Base-by-base conservation (phyloP, 768 basidiomycete genomes). In the Pisolithus albus region DNA sequence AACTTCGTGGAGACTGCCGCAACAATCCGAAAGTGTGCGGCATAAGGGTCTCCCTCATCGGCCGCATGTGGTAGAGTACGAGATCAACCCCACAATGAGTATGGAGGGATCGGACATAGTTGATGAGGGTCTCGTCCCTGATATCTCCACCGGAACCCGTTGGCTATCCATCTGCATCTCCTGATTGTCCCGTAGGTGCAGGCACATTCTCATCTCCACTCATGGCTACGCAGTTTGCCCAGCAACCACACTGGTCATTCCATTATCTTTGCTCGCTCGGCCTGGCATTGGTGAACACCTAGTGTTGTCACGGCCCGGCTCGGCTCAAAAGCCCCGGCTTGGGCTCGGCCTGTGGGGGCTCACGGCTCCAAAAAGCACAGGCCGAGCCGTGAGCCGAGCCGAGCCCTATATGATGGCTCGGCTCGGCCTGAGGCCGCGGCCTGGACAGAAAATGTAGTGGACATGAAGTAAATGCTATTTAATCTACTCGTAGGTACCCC, bases 141-240 rank as follows among this genome's bases (percentile, higher is more conserved):
- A 49, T 13, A 0, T 24, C 36, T 1, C 61, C 63, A 9, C 34
- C 2, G 18, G 64, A 58, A 19, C 63, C 61, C 1, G 63, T 23
- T 23, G 21, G 21, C 21, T 23, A 23, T 23, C 21, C 21, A 23
- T 23, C 21, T 23, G 21, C 37, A 19, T 42, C n/a, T n/a, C 21
- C n/a, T 51, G 9, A 18, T 21, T 15, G 41, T 8, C 36, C 16
- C n/a, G 16, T 57, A 87, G 85, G 86, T n/a, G 68, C 76, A 0
- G 86, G 86, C 1, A 86, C 86, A 2, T 69, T 88, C 9, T 71
- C 71, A 8, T 66, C 90, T 0, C 92, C 92, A 3, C 75, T 94
- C 16, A 80, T 85, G 0, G 78, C 91, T 0, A 94, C 92, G 0
- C 86, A 90, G 52, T 93, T 94, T 57, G 74, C 87, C 0, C 79